Conservation (phyloP, 129 eudicot genomes). For the Apium graveolens region DNA sequence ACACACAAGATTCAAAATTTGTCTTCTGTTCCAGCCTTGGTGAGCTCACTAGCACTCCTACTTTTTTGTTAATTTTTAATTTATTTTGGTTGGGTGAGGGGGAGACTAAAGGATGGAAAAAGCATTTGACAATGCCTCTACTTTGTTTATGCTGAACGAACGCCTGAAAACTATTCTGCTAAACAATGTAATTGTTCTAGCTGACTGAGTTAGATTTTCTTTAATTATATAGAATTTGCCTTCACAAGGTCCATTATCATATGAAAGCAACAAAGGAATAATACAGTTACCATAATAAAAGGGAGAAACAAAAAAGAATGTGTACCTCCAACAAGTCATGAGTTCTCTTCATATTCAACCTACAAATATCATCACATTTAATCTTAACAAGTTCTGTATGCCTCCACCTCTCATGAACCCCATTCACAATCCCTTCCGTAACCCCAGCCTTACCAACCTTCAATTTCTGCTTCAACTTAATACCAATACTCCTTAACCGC, state of each 20-base stretch:
- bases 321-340: conserved; percentile 89
- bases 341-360: conserved; percentile 91
- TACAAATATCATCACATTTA: conserved; percentile 67
- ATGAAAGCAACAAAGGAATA: neutral
- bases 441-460: conserved; percentile 92
- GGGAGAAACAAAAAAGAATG: neutral
- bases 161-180: too few species aligned
- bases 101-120: too few species aligned
- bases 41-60: too few species aligned
- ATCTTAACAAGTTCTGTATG: conserved; percentile 64
- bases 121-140: neutral
- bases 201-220: neutral
- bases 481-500: conserved; percentile 64
- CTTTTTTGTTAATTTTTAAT: too few species aligned
- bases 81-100: too few species aligned
- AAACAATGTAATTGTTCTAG: neutral
- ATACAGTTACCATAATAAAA: neutral
- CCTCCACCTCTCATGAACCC: conserved; percentile 97
- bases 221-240: too few species aligned
- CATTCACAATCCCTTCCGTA: conserved; percentile 91
- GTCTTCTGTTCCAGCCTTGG: too few species aligned
- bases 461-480: conserved; percentile 51
- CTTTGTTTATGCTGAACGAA: neutral
- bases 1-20: neutral
- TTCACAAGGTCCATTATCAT: too few species aligned